Evolutionary conservation across 805 yeast species (phyloP), one percentile per base, ranked within the genome.

Genomic region (Sugiyamaella boreocaroliniensis): DNA sequence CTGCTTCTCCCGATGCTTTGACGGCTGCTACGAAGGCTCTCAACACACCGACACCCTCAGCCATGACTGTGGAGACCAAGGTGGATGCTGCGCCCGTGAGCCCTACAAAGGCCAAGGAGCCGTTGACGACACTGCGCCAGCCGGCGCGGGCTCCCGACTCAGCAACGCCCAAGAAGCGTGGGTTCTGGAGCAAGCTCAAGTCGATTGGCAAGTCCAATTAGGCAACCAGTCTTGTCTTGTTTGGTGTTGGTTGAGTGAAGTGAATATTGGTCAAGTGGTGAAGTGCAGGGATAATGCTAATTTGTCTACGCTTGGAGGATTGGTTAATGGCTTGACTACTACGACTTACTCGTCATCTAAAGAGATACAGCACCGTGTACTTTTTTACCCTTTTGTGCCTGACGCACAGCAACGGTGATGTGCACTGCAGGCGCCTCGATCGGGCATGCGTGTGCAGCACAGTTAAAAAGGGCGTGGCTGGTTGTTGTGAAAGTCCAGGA

Each of bases 161-260:
- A 15, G 48, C 16, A 12, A 37, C 29, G 12, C 40, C 48, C 18
- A 45, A 45, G 48, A 47, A 37, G 51, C n/a, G 45, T 42, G 19
- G 18, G 20, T 16, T 42, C 26, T 44, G 45, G 41, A 26, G 49
- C 34, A 45, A 29, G 19, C 14, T 44, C 45, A 44, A 26, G 46
- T 45, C 45, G 19, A 46, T 16, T 41, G 29, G 49, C 40, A 48
- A 40, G 51, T 52, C 48, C 32, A 18, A 32, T 32, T 32, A 32
- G 11, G 26, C 26, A 22, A 6, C 6, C 6, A n/a, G n/a, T n/a
- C n/a, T n/a, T n/a, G n/a, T n/a, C n/a, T 16, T 15, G 40, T 22
- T 15, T 34, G 44, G 42, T 19, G 47, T 41, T 26, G 6, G 6
- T 37, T n/a, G 16, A n/a, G 43, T 19, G n/a, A n/a, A n/a, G n/a